Evolutionary conservation across 1,284 basidiomycete genomes (phyloP), one percentile per base, ranked within the genome.

Genomic region (Heterobasidion irregulare): DNA sequence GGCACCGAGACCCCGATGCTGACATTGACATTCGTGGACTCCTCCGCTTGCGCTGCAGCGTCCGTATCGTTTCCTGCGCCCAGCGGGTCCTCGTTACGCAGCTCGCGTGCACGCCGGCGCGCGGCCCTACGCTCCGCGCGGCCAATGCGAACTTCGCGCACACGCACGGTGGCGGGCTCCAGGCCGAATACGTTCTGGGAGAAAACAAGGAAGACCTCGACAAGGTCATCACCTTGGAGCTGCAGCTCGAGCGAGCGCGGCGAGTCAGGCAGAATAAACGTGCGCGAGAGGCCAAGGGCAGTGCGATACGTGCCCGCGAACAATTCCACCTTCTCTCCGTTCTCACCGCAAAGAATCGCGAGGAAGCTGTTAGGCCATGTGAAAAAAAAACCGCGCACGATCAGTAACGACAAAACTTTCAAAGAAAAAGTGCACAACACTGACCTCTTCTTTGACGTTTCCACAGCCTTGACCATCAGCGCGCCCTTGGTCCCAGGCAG

Each of bases 261-360:
- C 16, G 90, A 91, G 65, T 94, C 91, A 0, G 91, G 91, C 32
- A 94, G 73, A 59, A 94, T 93, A 67, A 94, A 94, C 1, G 91
- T 94, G 46, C 91, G 80, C 18, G 86, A 89, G 44, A 89, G 76
- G 1, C 87, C 86, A 8, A 90, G 77, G 2, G 90, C 87, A 18
- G 87, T 89, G 48, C 86, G 77, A 62, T 89, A 91, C 12, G 89
- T 91, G 35, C 89, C 91, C 35, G 92, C 92, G 68, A 94, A 94
- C 4, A 94, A 73, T 64, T 94, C 91, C 52, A 94, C 90, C 64
- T 93, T 90, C 71, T 94, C 91, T n/a, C 90, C 91, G 60, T 83
- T 86, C 44, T 94, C 92, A n/a, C 91, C 91, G 61, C 92, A 93
- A 0, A 94, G 76, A 62, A 94, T 93, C 6, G 92, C 91, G 33